Percentiles rank a stretch among this genome's conserved stretches.
These are phyloP conservation scores for Saccharomycopsis sp. DNA, from an alignment of 805 yeast species.

Conservation along the genomic window DNA sequence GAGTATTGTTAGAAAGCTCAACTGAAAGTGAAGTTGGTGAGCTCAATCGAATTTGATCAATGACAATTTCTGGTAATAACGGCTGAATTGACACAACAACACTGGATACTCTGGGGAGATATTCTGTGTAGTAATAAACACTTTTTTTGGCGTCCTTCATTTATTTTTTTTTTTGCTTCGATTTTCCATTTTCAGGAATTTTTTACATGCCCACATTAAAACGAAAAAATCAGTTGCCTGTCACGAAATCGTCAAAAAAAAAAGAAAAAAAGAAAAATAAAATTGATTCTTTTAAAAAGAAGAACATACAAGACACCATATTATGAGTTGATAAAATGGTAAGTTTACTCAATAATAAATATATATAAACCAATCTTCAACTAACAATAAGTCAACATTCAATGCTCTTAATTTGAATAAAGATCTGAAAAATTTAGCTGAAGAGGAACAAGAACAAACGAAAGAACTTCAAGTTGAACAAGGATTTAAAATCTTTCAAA, in stretches of 20 bases:
- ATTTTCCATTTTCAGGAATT: neutral
- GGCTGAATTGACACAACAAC: constrained; percentile 10
- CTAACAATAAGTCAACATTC: constrained; percentile 17
- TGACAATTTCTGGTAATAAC: neutral
- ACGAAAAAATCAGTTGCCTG: neutral
- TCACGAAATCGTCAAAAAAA: neutral
- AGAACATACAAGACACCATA: neutral
- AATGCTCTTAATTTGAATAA: constrained; percentile 14
- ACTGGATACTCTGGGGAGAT: constrained; percentile 17
- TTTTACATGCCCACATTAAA: neutral
- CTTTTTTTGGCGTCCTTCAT: neutral
- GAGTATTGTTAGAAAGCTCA: neutral
- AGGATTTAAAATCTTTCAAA: constrained; percentile 68
- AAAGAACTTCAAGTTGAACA: constrained; percentile 86
- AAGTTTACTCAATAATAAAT: neutral
- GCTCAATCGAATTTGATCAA: neutral
- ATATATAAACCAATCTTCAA: neutral
- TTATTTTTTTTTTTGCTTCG: neutral
- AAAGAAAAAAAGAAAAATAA: no score
- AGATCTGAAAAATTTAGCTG: constrained; percentile 11
- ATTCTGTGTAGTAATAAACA: constrained; percentile 17
- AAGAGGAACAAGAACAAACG: constrained; percentile 65
- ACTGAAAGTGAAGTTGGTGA: neutral
- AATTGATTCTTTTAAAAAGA: neutral
- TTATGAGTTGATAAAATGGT: neutral